Base-by-base conservation (phyloP, 1,284 basidiomycete species). In the Xerocomus subilludens region DNA sequence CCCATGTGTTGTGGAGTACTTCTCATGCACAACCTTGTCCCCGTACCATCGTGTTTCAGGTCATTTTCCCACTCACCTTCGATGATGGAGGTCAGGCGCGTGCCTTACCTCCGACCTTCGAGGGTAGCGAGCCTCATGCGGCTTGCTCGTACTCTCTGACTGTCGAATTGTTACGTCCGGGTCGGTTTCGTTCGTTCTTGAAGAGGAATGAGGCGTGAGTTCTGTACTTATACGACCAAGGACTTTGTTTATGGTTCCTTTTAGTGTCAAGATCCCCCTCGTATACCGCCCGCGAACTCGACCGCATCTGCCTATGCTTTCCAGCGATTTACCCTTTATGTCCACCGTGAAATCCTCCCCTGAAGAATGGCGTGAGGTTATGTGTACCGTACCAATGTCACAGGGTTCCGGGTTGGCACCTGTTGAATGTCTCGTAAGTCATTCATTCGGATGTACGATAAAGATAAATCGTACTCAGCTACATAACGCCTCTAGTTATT, bases 291-390 rank as follows among this genome's bases (percentile, higher is more conserved):
- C 83, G 16, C 79, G 58, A 71, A 75, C 66, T 72, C 74, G 81
- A 21, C 81, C 82, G 5, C 77, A 76, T 60, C 64, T 79, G 5
- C 82, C 82, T 18, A 75, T 84, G 13, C 76, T 84, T 60, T 72
- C 82, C 13, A 75, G 71, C 20, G 64, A 82, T 38, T 56, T 76
- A 16, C 63, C 72, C 20, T 84, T 83, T 25, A 73, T 84, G 77
- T 74, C 74, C 23, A 83, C 83, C 16, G 78, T 84, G 42, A 84
- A 82, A 68, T 74, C 73, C 9, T 83, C 80, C 4, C 80, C 83
- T 13, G 82, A 82, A 75, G 81, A 84, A 66, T 82, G 81, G 83
- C 76, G 75, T 67, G 78, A 82, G 76, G 62, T 81, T 33, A 80
- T 80, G 60, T 83, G 74, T 51, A 70, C 75, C n/a, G 18, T 80